A percentile compares a stretch with the other conserved stretches of the same genome.
phyloP scores from a whole-genome alignment of 2,329 filamentous ascomycete genomes.

The Penicillium sp. region DNA sequence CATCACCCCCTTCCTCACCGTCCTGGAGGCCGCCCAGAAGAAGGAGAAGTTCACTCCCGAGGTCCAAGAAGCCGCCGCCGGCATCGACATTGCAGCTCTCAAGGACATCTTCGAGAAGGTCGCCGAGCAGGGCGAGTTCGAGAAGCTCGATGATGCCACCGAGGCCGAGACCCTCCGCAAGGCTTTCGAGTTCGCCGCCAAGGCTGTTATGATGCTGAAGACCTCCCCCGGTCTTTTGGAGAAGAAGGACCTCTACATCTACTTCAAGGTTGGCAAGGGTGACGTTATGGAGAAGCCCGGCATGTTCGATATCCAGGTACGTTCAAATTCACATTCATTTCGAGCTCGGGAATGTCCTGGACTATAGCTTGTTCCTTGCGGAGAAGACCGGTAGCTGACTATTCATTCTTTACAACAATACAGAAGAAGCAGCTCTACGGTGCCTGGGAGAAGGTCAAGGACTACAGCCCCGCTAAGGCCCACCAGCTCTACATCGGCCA shows the following conservation, averaged over 20 bases:
- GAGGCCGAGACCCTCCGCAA: constrained; percentile 19
- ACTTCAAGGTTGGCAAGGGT: constrained; percentile 41
- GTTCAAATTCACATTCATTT: background rate
- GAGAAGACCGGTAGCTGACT: constrained; percentile 17
- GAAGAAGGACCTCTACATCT: constrained; percentile 38
- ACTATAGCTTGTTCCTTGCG: background rate
- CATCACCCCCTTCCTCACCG: constrained; percentile 28
- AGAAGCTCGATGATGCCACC: constrained; percentile 16
- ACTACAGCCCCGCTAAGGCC: constrained; percentile 64
- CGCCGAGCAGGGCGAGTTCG: constrained; percentile 17
- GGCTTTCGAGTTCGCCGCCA: constrained; percentile 35
- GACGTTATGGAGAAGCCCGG: constrained; percentile 35
- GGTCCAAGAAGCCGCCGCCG: constrained; percentile 28
- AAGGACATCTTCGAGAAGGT: constrained; percentile 23
- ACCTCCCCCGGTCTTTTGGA: constrained; percentile 26
- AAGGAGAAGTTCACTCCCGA: constrained; percentile 31
- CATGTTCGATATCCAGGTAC: constrained; percentile 44
- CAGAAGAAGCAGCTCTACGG: constrained; percentile 78
- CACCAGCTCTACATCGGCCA: constrained; percentile 74
- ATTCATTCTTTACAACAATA: constrained; percentile 5
- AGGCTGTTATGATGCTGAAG: constrained; percentile 32
- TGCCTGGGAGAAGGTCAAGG: constrained; percentile 70
- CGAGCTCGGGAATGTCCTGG: background rate
- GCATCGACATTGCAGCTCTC: constrained; percentile 28
- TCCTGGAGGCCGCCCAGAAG: constrained; percentile 29